Evolutionary conservation across 352 stramenopile genomes (phyloP).

Genomic region (Phytophthora tentaculata): DNA sequence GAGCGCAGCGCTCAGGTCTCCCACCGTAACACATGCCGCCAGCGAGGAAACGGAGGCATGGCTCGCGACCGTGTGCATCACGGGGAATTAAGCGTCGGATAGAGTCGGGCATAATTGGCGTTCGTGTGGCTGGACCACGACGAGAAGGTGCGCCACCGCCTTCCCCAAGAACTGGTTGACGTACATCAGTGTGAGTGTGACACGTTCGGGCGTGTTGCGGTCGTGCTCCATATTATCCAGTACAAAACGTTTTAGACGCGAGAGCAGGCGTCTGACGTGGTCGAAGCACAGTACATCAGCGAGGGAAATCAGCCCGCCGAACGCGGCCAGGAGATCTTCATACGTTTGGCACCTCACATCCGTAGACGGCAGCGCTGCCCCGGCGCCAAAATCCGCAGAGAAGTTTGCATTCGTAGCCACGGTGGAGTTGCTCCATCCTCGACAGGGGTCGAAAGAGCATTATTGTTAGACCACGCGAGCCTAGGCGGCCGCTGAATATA

Average conservation of each 20-base stretch:
- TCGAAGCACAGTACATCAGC: constrained; percentile 12
- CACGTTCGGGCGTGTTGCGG: constrained; percentile 9
- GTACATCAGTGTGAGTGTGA: constrained; percentile 4
- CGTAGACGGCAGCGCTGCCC: not conserved
- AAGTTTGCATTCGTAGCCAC: constrained; percentile 14
- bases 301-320: constrained; percentile 6
- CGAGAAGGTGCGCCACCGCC: not conserved
- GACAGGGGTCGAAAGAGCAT: constrained; percentile 7
- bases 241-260: constrained; percentile 5
- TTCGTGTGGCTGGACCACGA: constrained; percentile 1
- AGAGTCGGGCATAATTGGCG: constrained; percentile 3
- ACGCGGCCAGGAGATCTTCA: not conserved
- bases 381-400: not conserved
- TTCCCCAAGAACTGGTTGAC: constrained; percentile 3
- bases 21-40: constrained; percentile 17
- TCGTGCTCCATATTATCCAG: constrained; percentile 12
- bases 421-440: constrained; percentile 1
- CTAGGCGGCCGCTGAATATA: not conserved
- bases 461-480: constrained; percentile 4
- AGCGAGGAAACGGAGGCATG: constrained; percentile 5
- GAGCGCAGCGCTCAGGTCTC: not conserved
- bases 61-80: not conserved
- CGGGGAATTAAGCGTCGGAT: constrained; percentile 1
- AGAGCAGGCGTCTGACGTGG: constrained; percentile 2
- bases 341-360: not conserved